A percentile compares a stretch with the other conserved stretches of the same genome.
These are phyloP conservation scores for Echria macrotheca DNA, from an alignment of 495 filamentous ascomycete genomes.

Conservation along the genomic window DNA sequence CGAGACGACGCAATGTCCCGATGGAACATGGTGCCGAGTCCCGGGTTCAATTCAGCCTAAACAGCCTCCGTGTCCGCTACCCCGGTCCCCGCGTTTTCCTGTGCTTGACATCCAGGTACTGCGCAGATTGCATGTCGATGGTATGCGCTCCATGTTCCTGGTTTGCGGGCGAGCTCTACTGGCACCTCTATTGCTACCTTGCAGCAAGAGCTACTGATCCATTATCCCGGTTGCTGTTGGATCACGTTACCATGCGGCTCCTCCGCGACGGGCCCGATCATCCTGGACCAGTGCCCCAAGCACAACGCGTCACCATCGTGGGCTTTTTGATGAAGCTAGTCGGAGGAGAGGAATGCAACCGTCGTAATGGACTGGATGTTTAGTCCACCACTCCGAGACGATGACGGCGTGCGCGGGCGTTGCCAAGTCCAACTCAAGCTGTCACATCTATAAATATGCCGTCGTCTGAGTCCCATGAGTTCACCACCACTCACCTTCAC, in stretches of 20 bases:
- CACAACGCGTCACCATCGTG: neutral
- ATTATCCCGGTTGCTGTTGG: conserved; percentile 1
- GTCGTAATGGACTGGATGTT: neutral
- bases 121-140: neutral
- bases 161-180: neutral
- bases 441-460: neutral
- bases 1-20: conserved; percentile 10
- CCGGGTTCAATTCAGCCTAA: conserved; percentile 19
- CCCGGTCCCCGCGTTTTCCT: neutral
- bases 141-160: neutral
- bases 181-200: neutral
- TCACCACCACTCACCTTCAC: neutral
- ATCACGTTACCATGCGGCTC: neutral
- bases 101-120: neutral
- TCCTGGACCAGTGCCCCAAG: neutral
- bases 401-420: no score
- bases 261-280: neutral
- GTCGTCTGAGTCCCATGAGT: neutral
- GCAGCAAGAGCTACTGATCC: neutral
- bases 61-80: neutral
- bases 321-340: neutral
- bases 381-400: neutral
- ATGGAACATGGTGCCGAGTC: conserved; percentile 6
- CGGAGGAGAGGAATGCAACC: conserved; percentile 26
- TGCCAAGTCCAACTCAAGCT: neutral